phyloP scores from a whole-genome alignment of 306 rosid species.

The Trichosanthes cucumerina region DNA sequence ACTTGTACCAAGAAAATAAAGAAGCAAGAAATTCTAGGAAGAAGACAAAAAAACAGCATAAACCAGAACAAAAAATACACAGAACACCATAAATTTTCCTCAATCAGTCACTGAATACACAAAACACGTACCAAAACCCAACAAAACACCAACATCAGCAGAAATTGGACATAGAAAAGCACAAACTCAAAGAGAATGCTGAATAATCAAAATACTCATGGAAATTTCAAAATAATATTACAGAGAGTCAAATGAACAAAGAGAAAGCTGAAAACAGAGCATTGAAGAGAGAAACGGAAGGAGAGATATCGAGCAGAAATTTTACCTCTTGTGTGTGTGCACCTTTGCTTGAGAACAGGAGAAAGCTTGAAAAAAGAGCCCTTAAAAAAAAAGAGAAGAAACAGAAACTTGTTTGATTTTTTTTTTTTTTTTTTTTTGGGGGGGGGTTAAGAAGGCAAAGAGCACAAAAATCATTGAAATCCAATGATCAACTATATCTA shows the following conservation, averaged over 20 bases:
- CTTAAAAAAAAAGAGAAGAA: background rate
- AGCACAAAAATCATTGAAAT: too few relatives aligned
- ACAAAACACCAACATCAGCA: background rate
- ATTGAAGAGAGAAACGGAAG: background rate
- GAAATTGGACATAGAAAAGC: background rate
- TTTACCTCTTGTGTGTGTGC: background rate
- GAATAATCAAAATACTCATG: too few relatives aligned
- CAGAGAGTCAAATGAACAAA: background rate
- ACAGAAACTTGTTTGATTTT: too few relatives aligned
- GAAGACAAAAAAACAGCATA: background rate
- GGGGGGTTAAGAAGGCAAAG: too few relatives aligned
- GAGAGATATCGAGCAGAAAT: background rate
- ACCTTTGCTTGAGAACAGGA: too few relatives aligned
- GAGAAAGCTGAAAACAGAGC: background rate
- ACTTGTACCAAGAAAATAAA: background rate
- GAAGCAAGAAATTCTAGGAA: conserved; percentile 10
- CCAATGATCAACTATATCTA: too few relatives aligned
- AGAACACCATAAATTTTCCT: background rate
- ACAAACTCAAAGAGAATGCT: background rate
- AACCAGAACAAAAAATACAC: conserved; percentile 1
- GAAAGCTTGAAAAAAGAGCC: background rate
- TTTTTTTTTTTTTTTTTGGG: too few relatives aligned
- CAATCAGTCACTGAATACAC: background rate
- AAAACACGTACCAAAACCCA: background rate
- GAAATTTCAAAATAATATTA: background rate